Percentiles rank a stretch among this genome's conserved stretches.
These are phyloP conservation scores for Sporisorium exsertum DNA, from an alignment of 1,284 basidiomycete species.

Conservation along the genomic window DNA sequence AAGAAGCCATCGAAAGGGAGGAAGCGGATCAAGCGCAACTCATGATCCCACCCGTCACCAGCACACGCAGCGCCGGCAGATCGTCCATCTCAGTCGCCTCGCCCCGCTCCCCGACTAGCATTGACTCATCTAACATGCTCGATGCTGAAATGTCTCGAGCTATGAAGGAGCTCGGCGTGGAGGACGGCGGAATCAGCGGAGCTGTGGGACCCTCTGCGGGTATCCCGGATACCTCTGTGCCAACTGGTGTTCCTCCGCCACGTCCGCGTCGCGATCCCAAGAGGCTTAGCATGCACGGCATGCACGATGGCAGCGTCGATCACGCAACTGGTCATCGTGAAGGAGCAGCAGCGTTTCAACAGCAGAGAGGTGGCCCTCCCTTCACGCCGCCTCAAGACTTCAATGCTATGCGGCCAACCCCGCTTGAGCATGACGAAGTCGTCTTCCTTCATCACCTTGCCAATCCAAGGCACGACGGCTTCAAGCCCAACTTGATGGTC, in stretches of 20 bases:
- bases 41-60: slow-evolving; percentile 36
- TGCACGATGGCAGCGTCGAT: background rate
- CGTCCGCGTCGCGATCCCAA: slow-evolving; percentile 54
- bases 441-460: slow-evolving; percentile 42
- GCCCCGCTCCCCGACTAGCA: slow-evolving; percentile 1
- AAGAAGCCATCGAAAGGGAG: slow-evolving; percentile 33
- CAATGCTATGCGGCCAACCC: background rate
- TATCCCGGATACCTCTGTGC: background rate
- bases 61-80: slow-evolving; percentile 12
- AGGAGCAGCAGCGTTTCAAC: background rate
- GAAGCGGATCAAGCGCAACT: slow-evolving; percentile 40
- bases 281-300: slow-evolving; percentile 13
- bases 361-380: background rate
- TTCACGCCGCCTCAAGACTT: slow-evolving; percentile 1
- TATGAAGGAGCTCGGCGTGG: slow-evolving; percentile 47
- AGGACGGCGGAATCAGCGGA: background rate
- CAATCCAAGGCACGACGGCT: slow-evolving; percentile 49
- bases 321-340: background rate
- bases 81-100: slow-evolving; percentile 26
- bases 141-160: slow-evolving; percentile 52
- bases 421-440: slow-evolving; percentile 30
- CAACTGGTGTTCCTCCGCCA: slow-evolving; percentile 19
- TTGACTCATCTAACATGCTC: slow-evolving; percentile 16
- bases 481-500: slow-evolving; percentile 63
- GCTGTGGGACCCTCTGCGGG: background rate